phyloP scores from a whole-genome alignment of 345 rosid genomes.

The Corchorus capsularis region DNA sequence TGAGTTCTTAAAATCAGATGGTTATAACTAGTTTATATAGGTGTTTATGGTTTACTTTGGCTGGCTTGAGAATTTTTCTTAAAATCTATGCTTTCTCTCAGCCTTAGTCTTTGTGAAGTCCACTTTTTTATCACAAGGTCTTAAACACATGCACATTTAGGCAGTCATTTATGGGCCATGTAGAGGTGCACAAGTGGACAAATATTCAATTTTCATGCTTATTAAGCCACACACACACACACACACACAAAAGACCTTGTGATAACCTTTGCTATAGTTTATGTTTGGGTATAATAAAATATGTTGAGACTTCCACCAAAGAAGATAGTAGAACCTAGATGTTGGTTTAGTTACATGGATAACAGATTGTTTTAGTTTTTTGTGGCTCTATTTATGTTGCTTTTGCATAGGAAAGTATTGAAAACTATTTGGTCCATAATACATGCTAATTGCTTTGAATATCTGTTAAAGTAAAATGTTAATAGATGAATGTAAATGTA shows the following conservation, averaged over 20 bases:
- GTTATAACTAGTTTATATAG: not conserved
- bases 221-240: too few species aligned
- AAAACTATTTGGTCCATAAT: not conserved
- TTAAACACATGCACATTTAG: not conserved
- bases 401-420: not conserved
- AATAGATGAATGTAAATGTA: not conserved
- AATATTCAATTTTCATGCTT: not conserved
- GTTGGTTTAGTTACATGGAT: not conserved
- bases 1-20: not conserved
- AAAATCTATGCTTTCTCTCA: not conserved
- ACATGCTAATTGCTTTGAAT: not conserved
- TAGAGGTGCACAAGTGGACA: not conserved
- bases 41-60: not conserved
- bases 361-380: not conserved
- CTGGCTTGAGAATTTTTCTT: not conserved
- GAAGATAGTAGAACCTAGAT: not conserved
- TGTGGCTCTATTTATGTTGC: not conserved
- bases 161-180: not conserved
- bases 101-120: not conserved
- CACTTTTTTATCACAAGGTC: constrained; percentile 1
- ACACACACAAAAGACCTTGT: too few species aligned
- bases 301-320: constrained; percentile 13
- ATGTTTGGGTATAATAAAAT: not conserved
- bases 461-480: not conserved
- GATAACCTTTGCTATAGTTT: not conserved